Percentiles rank a stretch among this genome's conserved stretches.
Conservation (phyloP, 441 rosid genomes). For the Manihot esculenta region DNA sequence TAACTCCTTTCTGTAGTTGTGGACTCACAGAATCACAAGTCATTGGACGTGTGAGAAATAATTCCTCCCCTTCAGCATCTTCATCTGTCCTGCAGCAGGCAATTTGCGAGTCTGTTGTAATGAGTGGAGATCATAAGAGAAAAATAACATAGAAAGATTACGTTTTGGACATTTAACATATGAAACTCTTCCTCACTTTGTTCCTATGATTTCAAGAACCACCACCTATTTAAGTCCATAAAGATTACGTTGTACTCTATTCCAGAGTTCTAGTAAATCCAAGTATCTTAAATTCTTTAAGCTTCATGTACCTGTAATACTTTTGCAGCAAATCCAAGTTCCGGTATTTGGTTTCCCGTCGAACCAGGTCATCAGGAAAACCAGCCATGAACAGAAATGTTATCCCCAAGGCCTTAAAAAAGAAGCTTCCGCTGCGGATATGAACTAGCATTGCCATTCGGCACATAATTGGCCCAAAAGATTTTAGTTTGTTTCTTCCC, state of each 20-base stretch:
- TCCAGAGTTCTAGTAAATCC: not conserved
- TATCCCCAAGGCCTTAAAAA: constrained; percentile 65
- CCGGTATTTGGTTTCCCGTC: constrained; percentile 51
- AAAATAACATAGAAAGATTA: not conserved
- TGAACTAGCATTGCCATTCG: constrained; percentile 51
- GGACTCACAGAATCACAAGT: constrained; percentile 35
- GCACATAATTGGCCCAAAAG: constrained; percentile 56
- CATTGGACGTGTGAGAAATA: constrained; percentile 38
- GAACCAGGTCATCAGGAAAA: constrained; percentile 49
- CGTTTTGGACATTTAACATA: not conserved
- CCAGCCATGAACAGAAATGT: constrained; percentile 69
- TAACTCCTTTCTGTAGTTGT: not conserved
- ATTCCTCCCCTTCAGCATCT: constrained; percentile 47
- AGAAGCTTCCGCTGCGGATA: constrained; percentile 57
- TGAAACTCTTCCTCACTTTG: not conserved
- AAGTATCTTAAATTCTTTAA: not conserved
- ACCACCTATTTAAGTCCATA: not conserved
- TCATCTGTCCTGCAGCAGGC: constrained; percentile 45
- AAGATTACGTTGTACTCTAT: not conserved
- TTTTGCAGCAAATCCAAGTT: constrained; percentile 56
- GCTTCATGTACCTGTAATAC: constrained; percentile 47
- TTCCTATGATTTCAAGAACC: not conserved
- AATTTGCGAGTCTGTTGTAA: constrained; percentile 9
- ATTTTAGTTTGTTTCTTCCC: constrained; percentile 68
- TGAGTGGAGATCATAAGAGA: not conserved